Evolutionary conservation across 148 eudicot species (phyloP).

Genomic region (Rhododendron mucronatum): DNA sequence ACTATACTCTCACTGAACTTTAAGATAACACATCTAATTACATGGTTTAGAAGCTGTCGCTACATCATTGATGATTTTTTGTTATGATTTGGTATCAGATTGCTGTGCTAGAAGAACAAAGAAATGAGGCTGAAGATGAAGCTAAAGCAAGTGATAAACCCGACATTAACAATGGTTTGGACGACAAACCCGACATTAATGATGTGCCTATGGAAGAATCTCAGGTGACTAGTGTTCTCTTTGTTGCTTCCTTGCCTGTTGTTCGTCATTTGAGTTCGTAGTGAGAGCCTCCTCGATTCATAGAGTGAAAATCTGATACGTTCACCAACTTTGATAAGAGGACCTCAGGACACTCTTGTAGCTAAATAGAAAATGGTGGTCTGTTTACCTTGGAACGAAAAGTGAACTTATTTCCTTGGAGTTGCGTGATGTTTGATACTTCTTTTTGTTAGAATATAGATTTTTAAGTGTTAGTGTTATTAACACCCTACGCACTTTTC

Average conservation of each 20-base stretch:
- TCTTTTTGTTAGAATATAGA: too few relatives aligned
- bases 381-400: background rate
- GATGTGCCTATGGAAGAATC: conserved; percentile 79
- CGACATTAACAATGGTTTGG: conserved; percentile 14
- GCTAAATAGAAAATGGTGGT: background rate
- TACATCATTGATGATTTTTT: background rate
- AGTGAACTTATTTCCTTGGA: background rate
- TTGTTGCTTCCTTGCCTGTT: background rate
- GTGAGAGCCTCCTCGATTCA: background rate
- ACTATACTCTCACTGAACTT: background rate
- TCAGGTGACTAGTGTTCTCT: conserved; percentile 36
- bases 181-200: conserved; percentile 78
- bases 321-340: background rate
- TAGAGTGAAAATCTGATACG: background rate
- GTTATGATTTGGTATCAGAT: conserved; percentile 35
- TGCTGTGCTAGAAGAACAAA: conserved; percentile 76
- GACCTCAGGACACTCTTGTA: background rate
- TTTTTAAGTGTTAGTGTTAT: too few relatives aligned
- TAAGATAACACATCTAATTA: background rate
- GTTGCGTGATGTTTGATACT: background rate
- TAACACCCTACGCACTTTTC: too few relatives aligned
- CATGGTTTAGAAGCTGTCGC: background rate
- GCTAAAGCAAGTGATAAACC: conserved; percentile 37
- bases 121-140: conserved; percentile 61
- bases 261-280: background rate